These are phyloP conservation scores for Gossypioides kirkii DNA, from an alignment of 345 rosid species.

Conservation along the genomic window DNA sequence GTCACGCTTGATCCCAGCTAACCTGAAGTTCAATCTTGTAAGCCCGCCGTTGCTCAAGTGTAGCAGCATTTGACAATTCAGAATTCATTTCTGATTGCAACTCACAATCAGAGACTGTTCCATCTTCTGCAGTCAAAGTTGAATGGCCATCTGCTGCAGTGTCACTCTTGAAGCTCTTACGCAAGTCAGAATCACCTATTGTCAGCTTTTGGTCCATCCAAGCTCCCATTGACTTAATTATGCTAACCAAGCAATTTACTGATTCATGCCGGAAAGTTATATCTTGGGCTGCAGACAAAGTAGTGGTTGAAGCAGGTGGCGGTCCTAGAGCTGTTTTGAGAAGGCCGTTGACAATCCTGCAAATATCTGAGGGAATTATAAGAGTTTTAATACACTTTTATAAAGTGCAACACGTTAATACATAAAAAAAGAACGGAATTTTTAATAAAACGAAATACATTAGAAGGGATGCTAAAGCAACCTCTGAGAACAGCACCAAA, in stretches of 20 bases:
- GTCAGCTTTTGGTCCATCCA: constrained; percentile 93
- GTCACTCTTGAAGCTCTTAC: constrained; percentile 53
- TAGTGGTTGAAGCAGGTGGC: constrained; percentile 82
- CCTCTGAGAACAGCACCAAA: not conserved
- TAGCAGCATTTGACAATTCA: constrained; percentile 77
- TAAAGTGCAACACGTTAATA: constrained; percentile 3
- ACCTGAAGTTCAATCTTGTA: constrained; percentile 97
- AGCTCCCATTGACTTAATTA: constrained; percentile 80
- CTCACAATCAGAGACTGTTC: constrained; percentile 52
- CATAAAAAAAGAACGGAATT: constrained; percentile 1
- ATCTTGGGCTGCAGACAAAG: constrained; percentile 81
- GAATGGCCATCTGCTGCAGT: constrained; percentile 42
- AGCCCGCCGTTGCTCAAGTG: constrained; percentile 91
- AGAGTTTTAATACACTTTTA: constrained; percentile 67
- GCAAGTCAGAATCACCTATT: constrained; percentile 52
- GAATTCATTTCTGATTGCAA: constrained; percentile 58
- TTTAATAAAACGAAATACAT: not conserved
- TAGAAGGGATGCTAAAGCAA: constrained; percentile 2
- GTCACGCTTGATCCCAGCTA: constrained; percentile 2
- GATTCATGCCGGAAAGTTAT: constrained; percentile 90
- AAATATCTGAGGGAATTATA: constrained; percentile 91
- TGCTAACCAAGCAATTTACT: constrained; percentile 87
- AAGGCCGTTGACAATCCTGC: constrained; percentile 98
- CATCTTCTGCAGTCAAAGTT: constrained; percentile 58
- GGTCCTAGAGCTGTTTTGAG: constrained; percentile 95